A percentile compares a stretch with the other conserved stretches of the same genome.
Conservation (phyloP, 164 flowering plant genomes). For the Cinnamomum micranthum region DNA sequence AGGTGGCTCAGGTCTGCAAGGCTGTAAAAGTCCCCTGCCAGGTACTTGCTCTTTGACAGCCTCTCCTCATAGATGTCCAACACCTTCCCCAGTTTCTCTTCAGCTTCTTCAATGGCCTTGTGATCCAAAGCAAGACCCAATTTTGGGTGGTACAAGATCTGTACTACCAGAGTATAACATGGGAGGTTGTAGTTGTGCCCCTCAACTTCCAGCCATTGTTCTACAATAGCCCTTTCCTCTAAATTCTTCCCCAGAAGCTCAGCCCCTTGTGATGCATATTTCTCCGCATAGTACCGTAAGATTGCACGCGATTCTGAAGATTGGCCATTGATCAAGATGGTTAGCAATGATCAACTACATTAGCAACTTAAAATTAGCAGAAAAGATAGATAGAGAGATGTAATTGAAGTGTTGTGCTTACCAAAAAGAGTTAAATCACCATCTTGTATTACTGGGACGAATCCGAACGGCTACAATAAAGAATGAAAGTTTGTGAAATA, state of each 20-base stretch:
- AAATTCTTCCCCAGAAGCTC: slow-evolving; percentile 34
- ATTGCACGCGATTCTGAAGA: slow-evolving; percentile 43
- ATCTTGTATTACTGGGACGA: slow-evolving; percentile 21
- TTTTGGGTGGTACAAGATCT: slow-evolving; percentile 22
- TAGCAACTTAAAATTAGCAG: no score
- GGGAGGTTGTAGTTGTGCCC: slow-evolving; percentile 36
- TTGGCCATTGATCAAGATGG: neutral
- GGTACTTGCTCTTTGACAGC: slow-evolving; percentile 44
- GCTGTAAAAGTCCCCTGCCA: slow-evolving; percentile 57
- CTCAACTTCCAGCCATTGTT: slow-evolving; percentile 50
- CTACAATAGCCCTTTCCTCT: slow-evolving; percentile 35
- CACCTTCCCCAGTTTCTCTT: slow-evolving; percentile 40
- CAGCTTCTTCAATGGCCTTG: slow-evolving; percentile 26
- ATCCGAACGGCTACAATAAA: slow-evolving; percentile 16
- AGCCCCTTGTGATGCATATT: slow-evolving; percentile 40
- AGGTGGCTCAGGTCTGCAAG: slow-evolving; percentile 52
- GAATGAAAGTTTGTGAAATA: no score
- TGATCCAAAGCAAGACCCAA: slow-evolving; percentile 24
- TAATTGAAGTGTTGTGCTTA: slow-evolving; percentile 1
- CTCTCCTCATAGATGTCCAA: slow-evolving; percentile 47
- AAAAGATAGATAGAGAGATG: no score
- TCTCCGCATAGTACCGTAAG: slow-evolving; percentile 39
- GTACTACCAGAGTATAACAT: slow-evolving; percentile 21
- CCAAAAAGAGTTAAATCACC: slow-evolving; percentile 17
- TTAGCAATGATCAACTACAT: neutral